Evolutionary conservation across 2,329 filamentous ascomycete genomes (phyloP), one percentile per base, ranked within the genome.

Genomic region (Capronia epimyces): DNA sequence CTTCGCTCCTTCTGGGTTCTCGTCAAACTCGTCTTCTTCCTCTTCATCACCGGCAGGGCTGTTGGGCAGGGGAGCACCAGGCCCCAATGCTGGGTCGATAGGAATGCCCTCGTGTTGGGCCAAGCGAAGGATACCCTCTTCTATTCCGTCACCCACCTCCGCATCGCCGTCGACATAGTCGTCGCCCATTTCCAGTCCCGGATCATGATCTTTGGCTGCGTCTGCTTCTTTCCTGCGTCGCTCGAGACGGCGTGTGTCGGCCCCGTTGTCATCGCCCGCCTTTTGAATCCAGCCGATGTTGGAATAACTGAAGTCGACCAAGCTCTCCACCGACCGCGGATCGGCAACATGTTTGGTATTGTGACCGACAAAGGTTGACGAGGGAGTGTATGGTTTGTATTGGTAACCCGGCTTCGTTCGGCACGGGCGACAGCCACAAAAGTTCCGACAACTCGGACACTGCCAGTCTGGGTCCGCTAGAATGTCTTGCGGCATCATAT

Each of bases 291-390:
- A 96, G 36, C 78, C 80, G 21, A 95, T 74, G 65, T 98, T 98
- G 46, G 94, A 91, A 34, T 87, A 76, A 21, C 87, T 83, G 67
- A 96, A 96, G 65, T 97, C 89, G 7, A 97, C 89, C 18, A 97
- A 77, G 20, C 83, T 84, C 67, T 97, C 91, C 4, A 95, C 82
- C 63, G 90, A 96, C 53, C 93, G 83, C 45, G 87, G 85, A 68
- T 98, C 93, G 1, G 93, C 91, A 43, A 97, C 83, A 27, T 86
- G 85, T 47, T 83, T 86, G 0, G 93, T 98, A 60, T 97, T 89
- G 62, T 96, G 89, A 0, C 93, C 93, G 1, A 97, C 78, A 1
- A 91, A 75, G 0, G 89, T 95, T 50, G 86, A 88, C 62, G 88
- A 93, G 0, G 93, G 93, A 45, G 86, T 81, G 63, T 95, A 95